These are phyloP conservation scores for Mycena latifolia DNA, from an alignment of 768 basidiomycete genomes.

Conservation along the genomic window DNA sequence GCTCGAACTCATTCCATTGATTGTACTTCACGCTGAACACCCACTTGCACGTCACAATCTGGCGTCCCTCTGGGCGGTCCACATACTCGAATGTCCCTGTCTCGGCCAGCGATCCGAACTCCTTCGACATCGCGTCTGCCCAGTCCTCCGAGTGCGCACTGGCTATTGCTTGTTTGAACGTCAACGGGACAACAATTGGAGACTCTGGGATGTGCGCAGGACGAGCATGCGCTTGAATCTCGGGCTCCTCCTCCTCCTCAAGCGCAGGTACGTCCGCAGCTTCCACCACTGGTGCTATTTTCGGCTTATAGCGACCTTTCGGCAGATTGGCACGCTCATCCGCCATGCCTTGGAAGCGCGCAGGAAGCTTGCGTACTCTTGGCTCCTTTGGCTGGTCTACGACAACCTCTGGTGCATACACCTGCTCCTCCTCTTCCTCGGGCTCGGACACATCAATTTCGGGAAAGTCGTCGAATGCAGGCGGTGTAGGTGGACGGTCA, in stretches of 20 bases:
- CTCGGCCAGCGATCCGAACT: constrained; percentile 6
- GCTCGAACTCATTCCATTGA: constrained; percentile 8
- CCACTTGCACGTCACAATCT: constrained; percentile 6
- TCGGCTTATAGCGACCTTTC: constrained; percentile 8
- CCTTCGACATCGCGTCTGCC: background rate
- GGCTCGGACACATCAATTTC: background rate
- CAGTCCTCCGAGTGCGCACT: constrained; percentile 1
- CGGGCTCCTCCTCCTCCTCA: constrained; percentile 20
- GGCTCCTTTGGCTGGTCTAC: background rate
- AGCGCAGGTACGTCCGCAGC: background rate
- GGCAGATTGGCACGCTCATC: constrained; percentile 13
- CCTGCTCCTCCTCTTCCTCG: background rate
- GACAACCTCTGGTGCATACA: background rate
- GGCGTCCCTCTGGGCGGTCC: background rate
- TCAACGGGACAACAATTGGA: background rate
- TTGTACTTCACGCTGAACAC: constrained; percentile 1
- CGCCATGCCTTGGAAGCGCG: background rate
- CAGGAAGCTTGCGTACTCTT: background rate
- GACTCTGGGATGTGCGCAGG: background rate
- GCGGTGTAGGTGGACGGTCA: too few species aligned
- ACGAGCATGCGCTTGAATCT: constrained; percentile 12
- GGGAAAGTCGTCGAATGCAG: too few species aligned
- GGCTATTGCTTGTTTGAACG: constrained; percentile 9
- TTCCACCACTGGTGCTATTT: background rate
- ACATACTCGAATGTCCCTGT: constrained; percentile 6